Percentiles rank a stretch among this genome's conserved stretches.
Conservation (phyloP, 2,329 filamentous ascomycete genomes). For the Colletotrichum eremochloae region DNA sequence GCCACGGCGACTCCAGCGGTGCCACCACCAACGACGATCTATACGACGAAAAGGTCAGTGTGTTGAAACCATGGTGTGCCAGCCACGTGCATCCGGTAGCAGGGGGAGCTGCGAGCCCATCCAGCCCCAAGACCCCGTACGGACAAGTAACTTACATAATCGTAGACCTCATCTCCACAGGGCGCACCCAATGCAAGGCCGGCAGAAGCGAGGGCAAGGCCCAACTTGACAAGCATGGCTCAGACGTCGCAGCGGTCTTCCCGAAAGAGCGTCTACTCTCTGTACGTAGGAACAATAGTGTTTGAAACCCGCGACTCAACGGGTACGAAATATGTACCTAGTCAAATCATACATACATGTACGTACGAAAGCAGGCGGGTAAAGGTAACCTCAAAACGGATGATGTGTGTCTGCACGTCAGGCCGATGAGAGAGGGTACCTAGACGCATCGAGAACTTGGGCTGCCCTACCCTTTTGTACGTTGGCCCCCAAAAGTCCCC, state of each 20-base stretch:
- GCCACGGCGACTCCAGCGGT: constrained; percentile 52
- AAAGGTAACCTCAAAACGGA: constrained; percentile 5
- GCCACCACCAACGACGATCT: constrained; percentile 52
- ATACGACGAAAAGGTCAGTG: constrained; percentile 4
- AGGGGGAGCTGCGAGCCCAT: not conserved
- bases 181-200: constrained; percentile 27
- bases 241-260: constrained; percentile 22
- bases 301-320: constrained; percentile 1
- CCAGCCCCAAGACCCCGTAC: not conserved
- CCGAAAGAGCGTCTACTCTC: not conserved
- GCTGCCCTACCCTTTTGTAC: constrained; percentile 32
- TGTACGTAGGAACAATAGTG: constrained; percentile 8
- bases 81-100: not conserved
- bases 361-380: not conserved
- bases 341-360: not conserved
- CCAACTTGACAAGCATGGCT: constrained; percentile 40
- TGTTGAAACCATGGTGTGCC: not conserved
- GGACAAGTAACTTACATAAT: constrained; percentile 41
- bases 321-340: not conserved
- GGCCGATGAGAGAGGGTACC: not conserved
- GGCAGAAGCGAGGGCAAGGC: constrained; percentile 30
- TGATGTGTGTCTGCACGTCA: constrained; percentile 29
- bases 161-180: constrained; percentile 26
- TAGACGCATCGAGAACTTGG: constrained; percentile 3
- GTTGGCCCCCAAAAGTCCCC: constrained; percentile 8